Evolutionary conservation across 306 rosid genomes (phyloP).

Genomic region (Medicago arabica): DNA sequence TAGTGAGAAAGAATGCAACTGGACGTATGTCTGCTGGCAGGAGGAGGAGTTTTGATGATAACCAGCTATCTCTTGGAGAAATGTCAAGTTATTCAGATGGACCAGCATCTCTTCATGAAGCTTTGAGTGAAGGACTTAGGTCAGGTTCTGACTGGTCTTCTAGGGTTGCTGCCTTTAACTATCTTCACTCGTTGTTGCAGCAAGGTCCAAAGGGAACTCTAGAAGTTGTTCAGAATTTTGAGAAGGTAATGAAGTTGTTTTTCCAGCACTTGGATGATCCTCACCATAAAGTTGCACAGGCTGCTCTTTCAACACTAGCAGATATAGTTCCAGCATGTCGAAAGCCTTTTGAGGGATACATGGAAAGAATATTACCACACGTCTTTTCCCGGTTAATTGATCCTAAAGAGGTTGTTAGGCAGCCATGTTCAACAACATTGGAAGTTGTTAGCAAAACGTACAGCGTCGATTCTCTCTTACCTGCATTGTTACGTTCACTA

Average conservation of each 20-base stretch:
- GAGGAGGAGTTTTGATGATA: slow-evolving; percentile 96
- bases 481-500: slow-evolving; percentile 95
- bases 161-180: slow-evolving; percentile 94
- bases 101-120: slow-evolving; percentile 92
- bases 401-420: slow-evolving; percentile 96
- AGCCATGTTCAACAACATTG: slow-evolving; percentile 88
- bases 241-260: slow-evolving; percentile 98
- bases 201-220: slow-evolving; percentile 94
- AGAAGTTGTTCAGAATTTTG: slow-evolving; percentile 90
- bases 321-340: slow-evolving; percentile 93
- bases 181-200: slow-evolving; percentile 89
- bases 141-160: slow-evolving; percentile 98
- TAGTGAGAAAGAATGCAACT: slow-evolving; percentile 79
- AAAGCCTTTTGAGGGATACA: slow-evolving; percentile 94
- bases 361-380: slow-evolving; percentile 97
- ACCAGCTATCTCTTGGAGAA: slow-evolving; percentile 83
- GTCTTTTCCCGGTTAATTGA: slow-evolving; percentile 97
- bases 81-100: slow-evolving; percentile 77
- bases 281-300: slow-evolving; percentile 99
- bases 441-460: slow-evolving; percentile 88
- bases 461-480: slow-evolving; percentile 88
- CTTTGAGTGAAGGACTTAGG: slow-evolving; percentile 89
- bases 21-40: slow-evolving; percentile 89
- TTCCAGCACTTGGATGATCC: slow-evolving; percentile 99
- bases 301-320: slow-evolving; percentile 97